Conservation (phyloP, 148 eudicot species). For the Hydrangea macrophylla region DNA sequence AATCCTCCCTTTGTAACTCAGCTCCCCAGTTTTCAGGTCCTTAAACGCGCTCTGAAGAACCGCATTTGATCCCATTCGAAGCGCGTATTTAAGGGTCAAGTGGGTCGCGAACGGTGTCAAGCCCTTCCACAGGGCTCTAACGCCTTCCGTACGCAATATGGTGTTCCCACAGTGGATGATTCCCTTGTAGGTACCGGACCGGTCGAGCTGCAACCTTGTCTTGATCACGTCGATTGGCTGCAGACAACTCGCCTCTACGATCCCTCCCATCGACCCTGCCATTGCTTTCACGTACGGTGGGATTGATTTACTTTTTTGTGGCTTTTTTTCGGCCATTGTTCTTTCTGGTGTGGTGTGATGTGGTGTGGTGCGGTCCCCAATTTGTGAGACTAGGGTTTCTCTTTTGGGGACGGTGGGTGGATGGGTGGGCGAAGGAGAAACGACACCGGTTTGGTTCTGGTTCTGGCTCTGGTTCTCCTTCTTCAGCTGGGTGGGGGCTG, state of each 20-base stretch:
- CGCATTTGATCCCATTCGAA: slow-evolving; percentile 90
- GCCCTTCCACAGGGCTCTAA: slow-evolving; percentile 90
- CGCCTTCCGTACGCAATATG: slow-evolving; percentile 55
- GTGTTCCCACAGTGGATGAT: slow-evolving; percentile 71
- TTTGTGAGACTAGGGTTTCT: neutral
- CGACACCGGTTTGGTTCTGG: neutral
- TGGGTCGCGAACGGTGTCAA: slow-evolving; percentile 85
- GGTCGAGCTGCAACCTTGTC: slow-evolving; percentile 77
- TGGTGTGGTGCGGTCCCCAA: neutral
- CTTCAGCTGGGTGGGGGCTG: neutral
- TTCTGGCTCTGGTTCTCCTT: neutral
- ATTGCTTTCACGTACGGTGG: slow-evolving; percentile 84
- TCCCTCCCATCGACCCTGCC: slow-evolving; percentile 78
- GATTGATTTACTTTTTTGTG: slow-evolving; percentile 18
- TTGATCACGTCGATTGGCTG: slow-evolving; percentile 95
- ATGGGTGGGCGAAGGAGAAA: slow-evolving; percentile 10
- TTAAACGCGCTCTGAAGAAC: slow-evolving; percentile 65
- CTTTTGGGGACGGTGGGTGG: neutral
- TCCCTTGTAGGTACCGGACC: slow-evolving; percentile 65
- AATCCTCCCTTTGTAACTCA: slow-evolving; percentile 49
- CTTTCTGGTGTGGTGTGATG: neutral
- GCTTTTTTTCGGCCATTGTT: slow-evolving; percentile 4
- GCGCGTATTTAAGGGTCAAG: slow-evolving; percentile 73
- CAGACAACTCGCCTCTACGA: slow-evolving; percentile 69
- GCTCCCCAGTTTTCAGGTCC: slow-evolving; percentile 56